These are phyloP conservation scores for Komagataella ulmi DNA, from an alignment of 805 yeast species.

Conservation along the genomic window DNA sequence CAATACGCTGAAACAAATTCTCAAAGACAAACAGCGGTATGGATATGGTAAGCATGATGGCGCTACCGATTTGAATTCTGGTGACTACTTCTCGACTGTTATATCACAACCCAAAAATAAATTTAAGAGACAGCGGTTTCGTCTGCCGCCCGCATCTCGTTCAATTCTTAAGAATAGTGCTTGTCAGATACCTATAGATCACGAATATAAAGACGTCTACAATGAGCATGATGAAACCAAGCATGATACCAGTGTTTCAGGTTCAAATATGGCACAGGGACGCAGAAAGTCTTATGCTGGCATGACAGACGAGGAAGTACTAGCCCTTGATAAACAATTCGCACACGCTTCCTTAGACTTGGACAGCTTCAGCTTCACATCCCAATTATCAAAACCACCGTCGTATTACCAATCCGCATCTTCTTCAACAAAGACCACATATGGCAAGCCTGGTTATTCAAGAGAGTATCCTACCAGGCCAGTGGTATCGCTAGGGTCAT, in stretches of 20 bases:
- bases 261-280: background rate
- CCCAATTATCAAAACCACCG: background rate
- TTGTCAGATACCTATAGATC: constrained; percentile 1
- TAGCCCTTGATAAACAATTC: constrained; percentile 42
- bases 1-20: constrained; percentile 1
- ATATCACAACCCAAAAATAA: background rate
- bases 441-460: background rate
- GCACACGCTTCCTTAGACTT: constrained; percentile 24
- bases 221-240: constrained; percentile 3
- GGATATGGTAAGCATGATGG: constrained; percentile 8
- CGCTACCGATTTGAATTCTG: constrained; percentile 8
- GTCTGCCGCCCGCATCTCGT: constrained; percentile 2
- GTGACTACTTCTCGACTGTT: constrained; percentile 10
- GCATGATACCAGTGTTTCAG: background rate
- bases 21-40: constrained; percentile 1
- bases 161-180: constrained; percentile 1
- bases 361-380: constrained; percentile 29
- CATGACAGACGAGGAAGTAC: constrained; percentile 39
- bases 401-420: background rate
- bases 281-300: constrained; percentile 31
- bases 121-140: constrained; percentile 3
- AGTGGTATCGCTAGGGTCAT: constrained; percentile 15
- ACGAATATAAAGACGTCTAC: constrained; percentile 1
- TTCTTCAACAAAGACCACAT: background rate
- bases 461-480: constrained; percentile 21